Percentiles rank a stretch among this genome's conserved stretches.
Conservation (phyloP, 768 basidiomycete species). For the Cyclocybe aegerita region DNA sequence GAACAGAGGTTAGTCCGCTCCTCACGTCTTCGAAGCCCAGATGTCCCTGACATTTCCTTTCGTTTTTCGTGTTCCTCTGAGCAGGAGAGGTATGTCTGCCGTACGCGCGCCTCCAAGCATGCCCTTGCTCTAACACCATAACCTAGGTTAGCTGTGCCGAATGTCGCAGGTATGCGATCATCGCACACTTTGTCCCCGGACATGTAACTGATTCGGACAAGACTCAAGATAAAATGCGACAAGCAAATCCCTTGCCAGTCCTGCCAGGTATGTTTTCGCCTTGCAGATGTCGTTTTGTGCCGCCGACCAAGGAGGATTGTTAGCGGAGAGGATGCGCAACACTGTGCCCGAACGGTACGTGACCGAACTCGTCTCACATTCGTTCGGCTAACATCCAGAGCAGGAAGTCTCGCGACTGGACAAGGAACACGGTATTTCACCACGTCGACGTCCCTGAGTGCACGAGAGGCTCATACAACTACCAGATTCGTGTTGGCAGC, state of each 20-base stretch:
- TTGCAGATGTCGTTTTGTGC: conserved; percentile 1
- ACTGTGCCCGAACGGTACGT: conserved; percentile 68
- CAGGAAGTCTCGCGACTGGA: conserved; percentile 74
- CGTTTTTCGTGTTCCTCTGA: not conserved
- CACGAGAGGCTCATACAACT: not conserved
- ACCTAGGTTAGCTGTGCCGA: conserved; percentile 73
- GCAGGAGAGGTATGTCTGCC: conserved; percentile 25
- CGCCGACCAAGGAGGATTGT: not conserved
- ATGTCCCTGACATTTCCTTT: conserved; percentile 10
- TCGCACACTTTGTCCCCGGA: conserved; percentile 27
- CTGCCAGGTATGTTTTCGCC: conserved; percentile 50
- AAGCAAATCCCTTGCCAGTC: conserved; percentile 80
- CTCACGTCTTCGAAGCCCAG: conserved; percentile 2
- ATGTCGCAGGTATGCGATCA: conserved; percentile 73
- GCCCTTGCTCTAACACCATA: no score
- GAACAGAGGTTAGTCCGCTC: conserved; percentile 46
- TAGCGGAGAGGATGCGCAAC: conserved; percentile 68
- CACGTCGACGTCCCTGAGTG: not conserved
- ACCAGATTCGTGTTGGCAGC: conserved; percentile 53
- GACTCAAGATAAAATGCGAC: conserved; percentile 82
- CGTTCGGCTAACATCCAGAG: not conserved
- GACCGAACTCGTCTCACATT: conserved; percentile 2
- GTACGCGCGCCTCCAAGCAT: no score
- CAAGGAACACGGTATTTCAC: conserved; percentile 63
- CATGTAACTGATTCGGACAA: conserved; percentile 18